These are phyloP conservation scores for Phragmites australis DNA, from an alignment of 176 grass and related monocot species.

Conservation along the genomic window DNA sequence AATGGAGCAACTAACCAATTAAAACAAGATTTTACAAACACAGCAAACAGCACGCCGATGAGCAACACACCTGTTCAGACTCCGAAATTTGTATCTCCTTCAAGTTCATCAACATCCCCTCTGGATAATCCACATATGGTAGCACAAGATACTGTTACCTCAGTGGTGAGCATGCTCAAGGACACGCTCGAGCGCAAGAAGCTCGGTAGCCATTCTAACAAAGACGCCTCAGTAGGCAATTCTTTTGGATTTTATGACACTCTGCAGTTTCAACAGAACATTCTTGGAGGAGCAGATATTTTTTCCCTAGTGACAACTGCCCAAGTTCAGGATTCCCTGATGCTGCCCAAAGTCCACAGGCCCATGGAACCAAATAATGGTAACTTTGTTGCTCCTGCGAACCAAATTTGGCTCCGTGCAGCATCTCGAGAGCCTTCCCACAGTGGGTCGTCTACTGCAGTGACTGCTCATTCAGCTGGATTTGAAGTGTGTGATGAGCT, in stretches of 20 bases:
- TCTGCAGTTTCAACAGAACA: constrained; percentile 48
- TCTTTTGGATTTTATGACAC: constrained; percentile 54
- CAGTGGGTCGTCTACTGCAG: constrained; percentile 62
- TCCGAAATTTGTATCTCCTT: constrained; percentile 62
- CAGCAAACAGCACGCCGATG: constrained; percentile 31
- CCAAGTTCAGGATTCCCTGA: constrained; percentile 43
- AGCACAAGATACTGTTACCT: constrained; percentile 55
- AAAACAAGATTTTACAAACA: constrained; percentile 44
- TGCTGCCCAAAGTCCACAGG: constrained; percentile 32
- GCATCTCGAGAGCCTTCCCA: constrained; percentile 63
- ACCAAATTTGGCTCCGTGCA: constrained; percentile 42
- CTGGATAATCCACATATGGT: constrained; percentile 51
- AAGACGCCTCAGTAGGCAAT: constrained; percentile 26
- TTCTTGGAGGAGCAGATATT: constrained; percentile 34
- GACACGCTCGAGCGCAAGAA: constrained; percentile 68
- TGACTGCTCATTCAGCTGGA: constrained; percentile 47
- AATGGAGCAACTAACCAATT: constrained; percentile 36
- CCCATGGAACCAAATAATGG: constrained; percentile 32
- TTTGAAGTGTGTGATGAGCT: constrained; percentile 65
- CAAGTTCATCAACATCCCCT: constrained; percentile 66
- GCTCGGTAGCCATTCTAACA: constrained; percentile 33
- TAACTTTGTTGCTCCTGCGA: constrained; percentile 35
- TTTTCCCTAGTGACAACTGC: constrained; percentile 36
- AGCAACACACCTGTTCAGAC: constrained; percentile 44
- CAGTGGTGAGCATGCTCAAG: constrained; percentile 76